These are phyloP conservation scores for Pleurotus sapidus DNA, from an alignment of 768 basidiomycete species.

Conservation along the genomic window DNA sequence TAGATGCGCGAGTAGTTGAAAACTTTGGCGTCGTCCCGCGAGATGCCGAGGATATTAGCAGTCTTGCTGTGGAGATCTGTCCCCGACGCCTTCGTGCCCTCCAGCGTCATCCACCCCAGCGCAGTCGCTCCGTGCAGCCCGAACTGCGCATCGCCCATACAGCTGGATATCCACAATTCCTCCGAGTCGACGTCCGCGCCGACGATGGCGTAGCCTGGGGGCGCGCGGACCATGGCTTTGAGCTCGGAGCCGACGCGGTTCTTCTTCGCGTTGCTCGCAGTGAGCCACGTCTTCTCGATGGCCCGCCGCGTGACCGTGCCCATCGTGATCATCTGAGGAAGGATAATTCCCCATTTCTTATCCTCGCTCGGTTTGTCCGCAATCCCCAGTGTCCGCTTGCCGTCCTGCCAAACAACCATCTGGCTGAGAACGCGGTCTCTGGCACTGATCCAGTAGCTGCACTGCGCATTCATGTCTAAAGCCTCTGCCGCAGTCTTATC, in stretches of 20 bases:
- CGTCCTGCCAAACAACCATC: conserved; percentile 83
- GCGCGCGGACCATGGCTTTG: conserved; percentile 96
- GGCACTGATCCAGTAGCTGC: conserved; percentile 97
- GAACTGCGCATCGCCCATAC: conserved; percentile 98
- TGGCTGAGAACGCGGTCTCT: conserved; percentile 90
- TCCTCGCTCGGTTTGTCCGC: conserved; percentile 14
- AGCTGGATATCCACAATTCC: conserved; percentile 98
- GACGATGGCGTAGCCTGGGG: conserved; percentile 89
- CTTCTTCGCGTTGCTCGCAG: conserved; percentile 96
- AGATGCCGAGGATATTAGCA: conserved; percentile 87
- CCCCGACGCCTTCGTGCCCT: conserved; percentile 91
- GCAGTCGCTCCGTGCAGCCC: conserved; percentile 95
- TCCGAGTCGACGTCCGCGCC: conserved; percentile 99
- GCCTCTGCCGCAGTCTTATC: conserved; percentile 80
- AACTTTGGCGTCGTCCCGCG: conserved; percentile 93
- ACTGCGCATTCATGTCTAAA: conserved; percentile 88
- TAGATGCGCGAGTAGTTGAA: conserved; percentile 99
- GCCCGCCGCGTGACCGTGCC: conserved; percentile 97
- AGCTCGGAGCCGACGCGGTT: conserved; percentile 98
- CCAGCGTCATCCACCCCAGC: conserved; percentile 99
- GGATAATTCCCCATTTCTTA: conserved; percentile 83
- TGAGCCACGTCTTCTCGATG: conserved; percentile 97
- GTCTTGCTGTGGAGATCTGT: conserved; percentile 98
- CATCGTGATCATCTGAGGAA: conserved; percentile 98
- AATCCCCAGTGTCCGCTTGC: conserved; percentile 52